Base-by-base conservation (phyloP, 495 filamentous ascomycete species). In the Penicillium desertorum region DNA sequence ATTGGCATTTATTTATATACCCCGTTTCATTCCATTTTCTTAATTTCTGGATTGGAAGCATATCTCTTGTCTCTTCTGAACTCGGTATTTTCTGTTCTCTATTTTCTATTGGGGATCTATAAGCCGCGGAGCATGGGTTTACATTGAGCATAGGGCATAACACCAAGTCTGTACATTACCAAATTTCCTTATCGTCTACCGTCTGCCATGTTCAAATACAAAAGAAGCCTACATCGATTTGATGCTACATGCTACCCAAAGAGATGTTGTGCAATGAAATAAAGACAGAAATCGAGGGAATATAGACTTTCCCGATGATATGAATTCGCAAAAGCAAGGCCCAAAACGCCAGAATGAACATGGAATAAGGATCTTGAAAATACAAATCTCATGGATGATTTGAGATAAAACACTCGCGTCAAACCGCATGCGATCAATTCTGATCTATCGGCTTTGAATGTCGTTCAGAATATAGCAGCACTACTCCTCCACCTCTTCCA, bases 401-500 rank as follows among this genome's bases (percentile, higher is more conserved):
- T 17, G 36, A 39, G 29, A 48, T 39, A 29, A 42, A 42, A 3
- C 4, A 41, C 39, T 19, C 23, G 19, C 19, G n/a, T 20, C 2
- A 17, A 41, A 57, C 34, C 23, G 19, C 19, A 7, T 25, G 3
- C 16, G 41, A 57, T 37, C 48, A 47, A 42, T 29, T 41, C 4
- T 32, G 19, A 20, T 54, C 49, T 57, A 20, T 14, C 29, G 9
- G 22, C 46, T 43, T 45, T 50, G 20, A 43, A 46, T 19, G 22
- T 44, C 43, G 42, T 25, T 55, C 29, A 16, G 20, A 23, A 46
- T 12, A 51, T 19, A 30, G 4, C 37, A 43, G 6, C 76, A 76
- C 66, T 86, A 86, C 61, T 88, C 85, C 37, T 78, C 81, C 8
- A 83, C 76, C 61, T 90, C 87, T 67, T 90, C 87, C 7, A 90